Conservation (phyloP, 75 land plant genomes). For the Selaginella tamariscina region DNA sequence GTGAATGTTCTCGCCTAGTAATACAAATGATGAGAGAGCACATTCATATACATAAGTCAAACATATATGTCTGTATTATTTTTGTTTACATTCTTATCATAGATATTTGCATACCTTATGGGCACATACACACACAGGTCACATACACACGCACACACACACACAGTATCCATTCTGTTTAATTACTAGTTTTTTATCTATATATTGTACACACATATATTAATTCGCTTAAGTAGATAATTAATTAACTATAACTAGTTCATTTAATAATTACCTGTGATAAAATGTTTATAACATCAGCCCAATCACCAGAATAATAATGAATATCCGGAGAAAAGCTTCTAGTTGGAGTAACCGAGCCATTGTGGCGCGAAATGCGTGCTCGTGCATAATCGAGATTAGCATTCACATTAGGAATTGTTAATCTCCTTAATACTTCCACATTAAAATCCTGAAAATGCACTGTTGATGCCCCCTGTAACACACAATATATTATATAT, state of each 20-base stretch:
- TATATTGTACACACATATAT: too few species aligned
- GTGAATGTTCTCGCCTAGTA: too few species aligned
- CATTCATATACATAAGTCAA: too few species aligned
- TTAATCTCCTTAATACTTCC: conserved; percentile 69
- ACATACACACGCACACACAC: too few species aligned
- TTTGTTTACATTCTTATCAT: too few species aligned
- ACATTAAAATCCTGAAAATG: conserved; percentile 98
- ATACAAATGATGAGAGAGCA: too few species aligned
- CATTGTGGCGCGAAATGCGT: conserved; percentile 13
- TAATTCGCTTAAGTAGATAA: not conserved
- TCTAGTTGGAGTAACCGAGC: conserved; percentile 6
- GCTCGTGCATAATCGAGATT: conserved; percentile 35
- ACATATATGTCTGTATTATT: too few species aligned
- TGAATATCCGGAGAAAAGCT: conserved; percentile 34
- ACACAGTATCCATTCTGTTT: too few species aligned
- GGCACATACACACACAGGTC: too few species aligned
- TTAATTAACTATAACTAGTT: not conserved
- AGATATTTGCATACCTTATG: too few species aligned
- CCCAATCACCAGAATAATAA: conserved; percentile 96
- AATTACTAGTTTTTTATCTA: too few species aligned
- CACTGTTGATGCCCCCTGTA: conserved; percentile 61
- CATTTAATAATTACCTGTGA: conserved; percentile 14
- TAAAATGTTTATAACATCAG: conserved; percentile 47
- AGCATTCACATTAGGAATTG: conserved; percentile 67
- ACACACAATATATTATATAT: not conserved